These are phyloP conservation scores for Apiospora koreana DNA, from an alignment of 2,329 filamentous ascomycete species.

Conservation along the genomic window DNA sequence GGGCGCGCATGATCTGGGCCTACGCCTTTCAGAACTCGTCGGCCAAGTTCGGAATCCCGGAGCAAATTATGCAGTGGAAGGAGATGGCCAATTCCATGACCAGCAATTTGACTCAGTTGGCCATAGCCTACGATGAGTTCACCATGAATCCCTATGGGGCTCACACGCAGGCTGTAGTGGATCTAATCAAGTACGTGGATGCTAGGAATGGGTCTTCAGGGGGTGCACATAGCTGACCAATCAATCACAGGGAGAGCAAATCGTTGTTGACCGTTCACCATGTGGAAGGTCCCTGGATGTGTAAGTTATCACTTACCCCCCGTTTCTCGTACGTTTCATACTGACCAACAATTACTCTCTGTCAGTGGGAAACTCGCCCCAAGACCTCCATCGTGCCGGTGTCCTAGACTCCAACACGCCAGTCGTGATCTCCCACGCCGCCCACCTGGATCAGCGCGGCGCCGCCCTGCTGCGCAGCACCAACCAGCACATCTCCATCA, in stretches of 20 bases:
- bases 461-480: constrained; percentile 44
- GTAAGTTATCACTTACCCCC: neutral
- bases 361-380: constrained; percentile 37
- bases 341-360: neutral
- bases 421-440: constrained; percentile 53
- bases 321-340: neutral
- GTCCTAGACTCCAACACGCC: constrained; percentile 46
- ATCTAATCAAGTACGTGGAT: neutral
- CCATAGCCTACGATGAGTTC: constrained; percentile 40
- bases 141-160: neutral
- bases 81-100: constrained; percentile 14
- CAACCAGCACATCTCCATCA: constrained; percentile 57
- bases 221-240: neutral
- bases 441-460: constrained; percentile 42
- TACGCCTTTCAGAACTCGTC: constrained; percentile 41
- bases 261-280: neutral
- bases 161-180: neutral
- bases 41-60: constrained; percentile 32
- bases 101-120: neutral
- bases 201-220: no score
- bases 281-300: neutral
- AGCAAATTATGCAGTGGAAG: constrained; percentile 40
- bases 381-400: constrained; percentile 35
- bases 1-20: constrained; percentile 49
- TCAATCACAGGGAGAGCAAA: neutral